Base-by-base conservation (phyloP, 441 rosid genomes). In the Aquilaria agallochum region DNA sequence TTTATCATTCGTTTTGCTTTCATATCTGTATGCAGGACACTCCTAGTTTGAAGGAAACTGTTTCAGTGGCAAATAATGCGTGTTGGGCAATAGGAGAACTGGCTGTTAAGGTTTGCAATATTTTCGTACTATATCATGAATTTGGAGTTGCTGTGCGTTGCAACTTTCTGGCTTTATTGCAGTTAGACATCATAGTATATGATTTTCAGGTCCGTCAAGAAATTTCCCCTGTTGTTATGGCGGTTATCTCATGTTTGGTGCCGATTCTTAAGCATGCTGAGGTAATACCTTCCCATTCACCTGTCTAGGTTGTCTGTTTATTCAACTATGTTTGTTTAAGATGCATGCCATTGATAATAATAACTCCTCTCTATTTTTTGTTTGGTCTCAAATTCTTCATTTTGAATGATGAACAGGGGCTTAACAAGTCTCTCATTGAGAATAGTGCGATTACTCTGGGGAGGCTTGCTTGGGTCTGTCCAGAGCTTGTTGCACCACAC, bases 61-160 rank as follows among this genome's bases (percentile, higher is more conserved):
- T 85, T 66, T 95, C 97, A 65, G 99, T 88, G 3, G 99, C 97
- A 46, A 95, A 95, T 73, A 95, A 95, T 75, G 98, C 98, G 7
- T 95, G 99, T 58, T 95, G 99, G 99, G 98, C 99, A 59, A 87
- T 95, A 58, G 99, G 99, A 68, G 99, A 95, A 70, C 74, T 92
- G 62, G 98, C 98, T 9, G 81, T 95, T 68, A 95, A 95, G 93
- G 99, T 90, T 70, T 68, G 68, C 7, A 48, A 53, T 36, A 30
- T 40, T 27, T 64, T 59, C 14, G 11, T 34, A 30, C 50, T 61
- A 55, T 31, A 46, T 64, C 51, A 46, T 60, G 48, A 47, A 31
- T 58, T 10, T 44, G 12, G 64, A 47, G 60, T 69, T 27, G 9
- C 62, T 15, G 49, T 67, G 58, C 36, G 32, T 13, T 59, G 59